Base-by-base conservation (phyloP, 805 yeast genomes). In the Lachancea kluyveri region DNA sequence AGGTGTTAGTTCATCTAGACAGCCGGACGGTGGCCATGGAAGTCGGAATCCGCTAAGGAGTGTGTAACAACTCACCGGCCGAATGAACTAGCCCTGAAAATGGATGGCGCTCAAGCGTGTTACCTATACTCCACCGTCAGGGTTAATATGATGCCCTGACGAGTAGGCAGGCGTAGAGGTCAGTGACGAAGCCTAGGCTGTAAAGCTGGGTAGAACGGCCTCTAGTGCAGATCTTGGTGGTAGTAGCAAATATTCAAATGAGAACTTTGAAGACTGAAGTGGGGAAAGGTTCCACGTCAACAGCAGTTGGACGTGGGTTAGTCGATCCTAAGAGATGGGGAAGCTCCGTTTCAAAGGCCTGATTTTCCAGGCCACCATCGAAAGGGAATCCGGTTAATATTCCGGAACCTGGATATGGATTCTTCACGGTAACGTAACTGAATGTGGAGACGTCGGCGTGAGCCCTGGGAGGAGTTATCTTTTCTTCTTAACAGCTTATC, bases 11-110 rank as follows among this genome's bases (percentile, higher is more conserved):
- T 55, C 59, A 55, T 57, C 55, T 50, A 60, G 65, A 57, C 57
- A 54, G 62, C 68, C 67, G 72, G 72, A 65, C 71, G 72, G 71
- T 67, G 62, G 73, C 72, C 65, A 52, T 57, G 54, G 62, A 63
- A 61, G 67, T 59, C 56, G 69, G 70, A 63, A 68, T 65, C 70
- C 72, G 69, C 71, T 65, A 67, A 67, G 72, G 72, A 65, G 62
- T 65, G 67, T 59, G 65, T 56, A 54, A 59, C 59, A 57, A 65
- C 70, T 65, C 72, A 67, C 72, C 72, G 69, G 69, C 62, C 62
- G 66, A 60, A 61, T 61, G 64, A 57, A 57, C 59, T 58, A 59
- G 62, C 63, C 64, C 64, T 59, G 64, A 58, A 59, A 59, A 60
- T 57, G 64, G 63, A 54, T 52, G 57, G 53, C 57, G 54, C 58